These are phyloP conservation scores for Ballota nigra DNA, from an alignment of 257 asterid genomes.

Conservation along the genomic window DNA sequence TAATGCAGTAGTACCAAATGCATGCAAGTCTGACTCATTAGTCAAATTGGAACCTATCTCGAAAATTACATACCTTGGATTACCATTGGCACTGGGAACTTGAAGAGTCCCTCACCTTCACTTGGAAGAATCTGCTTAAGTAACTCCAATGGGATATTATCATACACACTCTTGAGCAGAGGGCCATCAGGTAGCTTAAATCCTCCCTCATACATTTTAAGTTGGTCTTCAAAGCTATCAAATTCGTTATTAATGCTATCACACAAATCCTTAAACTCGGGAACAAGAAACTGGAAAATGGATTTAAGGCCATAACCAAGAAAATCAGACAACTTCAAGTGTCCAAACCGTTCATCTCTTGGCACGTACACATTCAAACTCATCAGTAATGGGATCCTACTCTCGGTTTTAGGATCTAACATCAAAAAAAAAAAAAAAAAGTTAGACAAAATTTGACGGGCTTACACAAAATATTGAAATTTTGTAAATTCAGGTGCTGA, in stretches of 20 bases:
- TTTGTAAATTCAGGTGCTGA: too few species aligned
- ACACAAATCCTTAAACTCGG: constrained; percentile 46
- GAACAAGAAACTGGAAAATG: constrained; percentile 49
- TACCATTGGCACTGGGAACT: constrained; percentile 60
- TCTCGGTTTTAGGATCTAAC: constrained; percentile 51
- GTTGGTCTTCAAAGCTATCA: constrained; percentile 43
- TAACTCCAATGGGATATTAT: constrained; percentile 45
- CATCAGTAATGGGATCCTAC: constrained; percentile 40
- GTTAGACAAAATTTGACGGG: neutral
- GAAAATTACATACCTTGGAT: constrained; percentile 39
- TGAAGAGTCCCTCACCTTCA: constrained; percentile 49
- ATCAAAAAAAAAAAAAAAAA: neutral
- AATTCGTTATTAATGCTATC: constrained; percentile 50
- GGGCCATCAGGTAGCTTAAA: constrained; percentile 37
- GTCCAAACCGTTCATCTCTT: constrained; percentile 67
- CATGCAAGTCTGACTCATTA: too few species aligned
- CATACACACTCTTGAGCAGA: constrained; percentile 20
- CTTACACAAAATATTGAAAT: neutral
- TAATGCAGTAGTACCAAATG: too few species aligned
- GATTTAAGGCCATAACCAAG: constrained; percentile 51
- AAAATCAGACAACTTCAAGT: constrained; percentile 59
- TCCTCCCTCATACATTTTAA: constrained; percentile 48
- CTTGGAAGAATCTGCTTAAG: constrained; percentile 43
- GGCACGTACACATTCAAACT: constrained; percentile 64
- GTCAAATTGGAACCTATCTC: too few species aligned